Base-by-base conservation (phyloP, 2,329 filamentous ascomycete species). In the Moelleriella libera region DNA sequence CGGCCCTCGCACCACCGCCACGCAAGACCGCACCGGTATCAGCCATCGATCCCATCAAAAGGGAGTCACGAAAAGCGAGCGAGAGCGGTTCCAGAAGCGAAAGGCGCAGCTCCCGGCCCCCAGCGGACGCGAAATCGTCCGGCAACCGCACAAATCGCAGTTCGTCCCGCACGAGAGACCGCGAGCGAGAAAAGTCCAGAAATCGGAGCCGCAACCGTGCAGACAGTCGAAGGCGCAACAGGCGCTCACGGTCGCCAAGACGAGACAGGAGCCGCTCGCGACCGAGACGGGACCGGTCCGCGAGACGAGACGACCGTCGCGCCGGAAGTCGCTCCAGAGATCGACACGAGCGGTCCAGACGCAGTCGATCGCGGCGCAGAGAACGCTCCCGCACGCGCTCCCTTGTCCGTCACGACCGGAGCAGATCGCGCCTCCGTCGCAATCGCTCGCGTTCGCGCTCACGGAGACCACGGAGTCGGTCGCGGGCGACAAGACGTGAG, bases 41-140 rank as follows among this genome's bases (percentile, higher is more conserved):
- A 21, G 76, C 76, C 31, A 80, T 80, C 49, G 70, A 77, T 48
- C 76, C 76, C 2, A 74, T 79, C 46, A 60, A 63, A 41, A 61
- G 63, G 45, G 69, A 73, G 12, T 50, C 60, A 6, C 71, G 66
- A 52, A 74, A 70, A 52, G 47, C 50, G 9, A 57, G 54, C 39
- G 62, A 67, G 5, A 49, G 52, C 49, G 48, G 50, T 29, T 42
- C 54, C 11, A 70, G 65, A 48, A 39, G 51, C 4, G 66, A 68
- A 30, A 47, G 50, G 30, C 67, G 57, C 46, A 64, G 64, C 57
- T 50, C 47, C 1, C 53, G 46, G 51, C 57, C 51, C 45, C 57
- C 62, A 9, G 58, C 51, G 48, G 58, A 61, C 29, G 43, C 50
- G 10, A 63, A 61, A 44, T 48, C 47, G 6, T 46, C 58, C 1